Evolutionary conservation across 352 stramenopile genomes (phyloP).

Genomic region (Thraustochytrium striatum): DNA sequence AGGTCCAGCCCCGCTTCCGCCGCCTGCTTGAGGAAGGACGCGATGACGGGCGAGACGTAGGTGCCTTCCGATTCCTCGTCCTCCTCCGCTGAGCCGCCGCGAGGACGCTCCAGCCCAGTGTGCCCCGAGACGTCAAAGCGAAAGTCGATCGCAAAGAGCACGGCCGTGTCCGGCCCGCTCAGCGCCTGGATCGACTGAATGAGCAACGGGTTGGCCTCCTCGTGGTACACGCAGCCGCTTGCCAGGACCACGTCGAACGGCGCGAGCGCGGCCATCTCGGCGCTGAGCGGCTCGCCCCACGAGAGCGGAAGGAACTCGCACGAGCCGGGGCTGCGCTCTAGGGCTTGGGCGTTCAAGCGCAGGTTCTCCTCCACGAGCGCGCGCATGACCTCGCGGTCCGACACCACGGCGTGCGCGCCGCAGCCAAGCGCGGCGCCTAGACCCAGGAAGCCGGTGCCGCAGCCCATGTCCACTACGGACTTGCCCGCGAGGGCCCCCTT

Average conservation of each 20-base stretch:
- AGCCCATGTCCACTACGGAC: constrained; percentile 33
- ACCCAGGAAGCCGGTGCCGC: constrained; percentile 36
- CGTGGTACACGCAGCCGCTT: constrained; percentile 46
- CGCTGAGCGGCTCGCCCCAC: constrained; percentile 13
- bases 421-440: constrained; percentile 19
- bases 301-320: neutral
- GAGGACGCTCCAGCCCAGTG: too few relatives aligned
- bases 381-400: constrained; percentile 38
- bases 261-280: neutral
- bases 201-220: constrained; percentile 34
- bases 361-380: constrained; percentile 32
- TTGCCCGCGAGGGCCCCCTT: neutral
- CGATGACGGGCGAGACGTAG: constrained; percentile 19
- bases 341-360: neutral
- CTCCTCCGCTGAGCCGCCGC: too few relatives aligned
- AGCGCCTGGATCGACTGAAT: constrained; percentile 4
- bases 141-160: constrained; percentile 47
- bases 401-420: constrained; percentile 8
- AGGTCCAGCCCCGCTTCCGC: neutral
- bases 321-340: neutral
- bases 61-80: neutral
- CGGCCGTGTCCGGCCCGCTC: neutral
- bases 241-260: constrained; percentile 35
- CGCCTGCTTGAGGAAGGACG: constrained; percentile 11
- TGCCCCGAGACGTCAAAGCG: constrained; percentile 36